Evolutionary conservation across 768 basidiomycete species (phyloP).

Genomic region (Sporobolomyces pararoseus): DNA sequence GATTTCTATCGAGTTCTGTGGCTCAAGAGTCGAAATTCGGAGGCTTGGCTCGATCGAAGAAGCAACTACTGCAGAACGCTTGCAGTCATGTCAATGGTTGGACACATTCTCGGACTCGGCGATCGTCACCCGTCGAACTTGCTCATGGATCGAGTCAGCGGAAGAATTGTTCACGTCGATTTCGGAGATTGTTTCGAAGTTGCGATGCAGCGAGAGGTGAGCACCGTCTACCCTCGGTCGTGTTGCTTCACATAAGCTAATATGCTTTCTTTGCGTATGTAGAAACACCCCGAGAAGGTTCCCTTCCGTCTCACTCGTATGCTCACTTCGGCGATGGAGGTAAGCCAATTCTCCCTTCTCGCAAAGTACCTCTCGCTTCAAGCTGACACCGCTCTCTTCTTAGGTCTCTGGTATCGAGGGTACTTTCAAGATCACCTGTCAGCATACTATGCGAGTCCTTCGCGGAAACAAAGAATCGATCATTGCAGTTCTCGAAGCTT

Average conservation of each 20-base stretch:
- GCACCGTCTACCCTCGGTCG: not conserved
- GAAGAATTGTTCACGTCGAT: constrained; percentile 94
- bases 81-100: constrained; percentile 97
- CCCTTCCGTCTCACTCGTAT: constrained; percentile 97
- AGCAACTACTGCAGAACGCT: constrained; percentile 93
- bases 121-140: constrained; percentile 96
- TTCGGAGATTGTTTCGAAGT: constrained; percentile 81
- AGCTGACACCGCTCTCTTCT: not conserved
- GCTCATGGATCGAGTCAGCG: constrained; percentile 81
- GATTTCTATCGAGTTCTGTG: constrained; percentile 94
- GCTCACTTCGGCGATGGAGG: constrained; percentile 99
- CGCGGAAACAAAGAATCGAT: constrained; percentile 98
- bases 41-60: constrained; percentile 94
- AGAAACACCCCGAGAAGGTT: constrained; percentile 95
- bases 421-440: constrained; percentile 86
- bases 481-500: constrained; percentile 97
- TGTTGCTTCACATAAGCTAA: not conserved
- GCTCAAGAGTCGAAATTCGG: constrained; percentile 91
- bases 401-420: constrained; percentile 97
- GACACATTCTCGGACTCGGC: constrained; percentile 94
- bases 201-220: constrained; percentile 45
- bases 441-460: constrained; percentile 77
- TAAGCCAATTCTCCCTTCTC: constrained; percentile 48
- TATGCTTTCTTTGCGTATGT: not conserved
- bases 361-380: not conserved